Base-by-base conservation (phyloP, 1,284 basidiomycete genomes). In the Austropuccinia psidii region DNA sequence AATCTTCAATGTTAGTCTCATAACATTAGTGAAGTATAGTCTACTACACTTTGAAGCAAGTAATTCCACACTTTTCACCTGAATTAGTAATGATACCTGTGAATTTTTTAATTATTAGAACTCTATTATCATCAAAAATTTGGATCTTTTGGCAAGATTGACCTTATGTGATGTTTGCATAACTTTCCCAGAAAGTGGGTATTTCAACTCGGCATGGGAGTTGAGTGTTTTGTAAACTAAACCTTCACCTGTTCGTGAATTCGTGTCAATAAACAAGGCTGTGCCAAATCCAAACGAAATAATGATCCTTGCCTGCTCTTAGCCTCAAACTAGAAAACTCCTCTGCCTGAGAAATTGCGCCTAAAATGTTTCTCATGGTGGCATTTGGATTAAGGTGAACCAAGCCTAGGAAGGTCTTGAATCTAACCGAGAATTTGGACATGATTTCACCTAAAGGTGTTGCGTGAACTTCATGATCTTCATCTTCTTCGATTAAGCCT, bases 381-480 rank as follows among this genome's bases (percentile, higher is more conserved):
- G 72, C 31, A 55, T 54, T 60, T 6, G 72, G 29, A 21, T 65
- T 65, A 50, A 66, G 33, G 19, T 35, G 37, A 39, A 55, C 27
- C 24, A 74, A 62, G 17, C 24, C 60, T 13, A 74, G 35, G 41
- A 74, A 74, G 8, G 72, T 74, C 52, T 65, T 57, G 45, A 66
- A 54, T 41, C 72, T 49, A 41, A 74, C 29, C 27, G 52, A 74
- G 29, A 57, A 64, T 52, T 65, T 74, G 15, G 52, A 66, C 72
- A 74, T 66, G 9, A 74, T 74, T 39, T 74, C 72, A n/a, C 72
- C 62, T 13, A 74, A 54, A 17, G 65, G 61, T n/a, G 72, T 74
- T 37, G 72, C 61, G 2, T 41, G 50, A 33, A 74, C 50, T 29
- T 33, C 52, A 0, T 49, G 31, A 47, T 60, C 72, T 57, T 69